Base-by-base conservation (phyloP, 495 filamentous ascomycete genomes). In the Xylaria cubensis region DNA sequence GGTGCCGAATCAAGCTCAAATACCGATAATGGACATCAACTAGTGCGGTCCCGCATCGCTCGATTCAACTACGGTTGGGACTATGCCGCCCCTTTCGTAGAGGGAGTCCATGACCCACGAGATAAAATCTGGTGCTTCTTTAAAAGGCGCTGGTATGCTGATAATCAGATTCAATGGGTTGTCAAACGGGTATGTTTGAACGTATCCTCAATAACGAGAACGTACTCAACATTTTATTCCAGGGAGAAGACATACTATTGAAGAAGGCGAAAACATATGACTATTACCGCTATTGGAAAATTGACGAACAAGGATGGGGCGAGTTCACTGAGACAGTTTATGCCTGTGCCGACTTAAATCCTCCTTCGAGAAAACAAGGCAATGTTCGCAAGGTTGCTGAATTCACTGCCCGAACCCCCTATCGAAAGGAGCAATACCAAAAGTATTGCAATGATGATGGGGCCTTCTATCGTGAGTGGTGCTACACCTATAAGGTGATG, bases 221-320 rank as follows among this genome's bases (percentile, higher is more conserved):
- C 5, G 9, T 26, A 29, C 48, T 67, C n/a, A 67, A 17, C 4
- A 17, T 21, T 0, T 26, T 7, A 17, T 2, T 46, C 19, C 10
- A 67, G 64, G 64, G 65, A 19, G 65, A 67, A 24, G 50, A 67
- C 50, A n/a, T 67, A 39, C 44, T 36, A 3, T 10, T 53, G 5
- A 36, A 66, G 64, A 6, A 51, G 17, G 0, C 46, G 1, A 41
- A 51, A 53, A 36, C 9, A 1, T 67, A 67, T 5, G 46, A 51
- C 1, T 48, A 36, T 53, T 3, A 0, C 2, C 7, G 0, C 0
- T 0, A 2, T 8, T 53, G 24, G 44, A 4, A 15, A 0, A 5
- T 29, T 1, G 7, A 24, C 36, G 21, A 42, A 1, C 39, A 29
- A 15, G 61, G 61, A 17, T 13, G n/a, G 21, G 21, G 12, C 2